Evolutionary conservation across 805 yeast genomes (phyloP).

Genomic region (Millerozyma acaciae): DNA sequence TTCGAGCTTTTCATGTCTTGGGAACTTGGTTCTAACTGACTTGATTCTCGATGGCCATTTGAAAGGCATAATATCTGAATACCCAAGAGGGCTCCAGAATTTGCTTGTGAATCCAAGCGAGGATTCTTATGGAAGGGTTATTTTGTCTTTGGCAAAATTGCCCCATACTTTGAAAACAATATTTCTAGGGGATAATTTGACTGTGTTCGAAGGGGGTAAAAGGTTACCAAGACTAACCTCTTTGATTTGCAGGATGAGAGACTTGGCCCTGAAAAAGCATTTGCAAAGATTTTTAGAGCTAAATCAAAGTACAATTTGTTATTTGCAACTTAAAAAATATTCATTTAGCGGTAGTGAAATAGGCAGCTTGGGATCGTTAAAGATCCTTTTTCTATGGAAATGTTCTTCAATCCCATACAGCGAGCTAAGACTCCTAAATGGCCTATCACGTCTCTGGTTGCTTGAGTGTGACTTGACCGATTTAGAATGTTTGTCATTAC

Average conservation of each 20-base stretch:
- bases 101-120: conserved; percentile 1
- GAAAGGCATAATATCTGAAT: background rate
- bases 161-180: background rate
- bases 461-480: conserved; percentile 1
- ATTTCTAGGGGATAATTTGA: conserved; percentile 1
- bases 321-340: conserved; percentile 1
- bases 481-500: background rate
- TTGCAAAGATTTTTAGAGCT: background rate
- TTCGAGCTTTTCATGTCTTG: background rate
- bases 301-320: background rate
- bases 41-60: conserved; percentile 2
- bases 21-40: background rate
- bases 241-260: background rate
- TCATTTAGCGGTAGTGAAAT: background rate
- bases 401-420: conserved; percentile 1
- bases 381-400: conserved; percentile 1
- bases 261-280: background rate
- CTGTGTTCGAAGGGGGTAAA: background rate
- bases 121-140: background rate
- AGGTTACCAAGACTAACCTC: background rate
- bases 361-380: background rate
- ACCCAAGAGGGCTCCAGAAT: background rate
- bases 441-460: conserved; percentile 1
- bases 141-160: background rate
- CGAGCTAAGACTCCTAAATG: background rate